A percentile compares a stretch with the other conserved stretches of the same genome.
These are phyloP conservation scores for Leptodontidium sp. DNA, from an alignment of 2,329 filamentous ascomycete species.

Conservation along the genomic window DNA sequence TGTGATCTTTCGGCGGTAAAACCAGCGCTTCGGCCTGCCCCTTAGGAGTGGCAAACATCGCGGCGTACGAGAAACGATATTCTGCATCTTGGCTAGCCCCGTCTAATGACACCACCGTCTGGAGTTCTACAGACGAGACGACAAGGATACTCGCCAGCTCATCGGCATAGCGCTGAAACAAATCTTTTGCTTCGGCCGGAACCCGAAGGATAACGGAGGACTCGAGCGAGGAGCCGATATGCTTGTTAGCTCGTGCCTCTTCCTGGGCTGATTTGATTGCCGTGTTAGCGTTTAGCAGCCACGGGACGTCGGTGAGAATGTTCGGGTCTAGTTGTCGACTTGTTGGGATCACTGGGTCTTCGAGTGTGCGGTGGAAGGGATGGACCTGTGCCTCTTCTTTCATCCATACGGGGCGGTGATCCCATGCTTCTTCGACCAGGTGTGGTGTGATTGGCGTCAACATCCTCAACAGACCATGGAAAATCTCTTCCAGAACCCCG, in stretches of 20 bases:
- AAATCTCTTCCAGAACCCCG: slow-evolving; percentile 71
- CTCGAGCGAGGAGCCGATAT: slow-evolving; percentile 82
- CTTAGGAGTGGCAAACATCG: slow-evolving; percentile 38
- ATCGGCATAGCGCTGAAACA: slow-evolving; percentile 44
- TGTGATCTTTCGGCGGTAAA: slow-evolving; percentile 60
- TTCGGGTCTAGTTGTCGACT: slow-evolving; percentile 6
- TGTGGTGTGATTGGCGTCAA: slow-evolving; percentile 82
- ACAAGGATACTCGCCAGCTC: slow-evolving; percentile 69
- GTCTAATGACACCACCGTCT: neutral
- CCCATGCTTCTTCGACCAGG: slow-evolving; percentile 89
- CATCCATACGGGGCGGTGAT: slow-evolving; percentile 73
- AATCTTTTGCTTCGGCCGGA: slow-evolving; percentile 45
- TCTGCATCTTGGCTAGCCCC: slow-evolving; percentile 48
- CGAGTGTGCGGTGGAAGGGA: slow-evolving; percentile 51
- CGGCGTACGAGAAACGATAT: slow-evolving; percentile 55
- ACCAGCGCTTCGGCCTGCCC: slow-evolving; percentile 41
- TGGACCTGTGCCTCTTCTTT: slow-evolving; percentile 52
- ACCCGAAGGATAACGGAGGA: slow-evolving; percentile 70
- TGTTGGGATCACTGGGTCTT: slow-evolving; percentile 34
- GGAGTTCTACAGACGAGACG: slow-evolving; percentile 68
- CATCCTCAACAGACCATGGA: slow-evolving; percentile 78
- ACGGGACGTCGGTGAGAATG: slow-evolving; percentile 36
- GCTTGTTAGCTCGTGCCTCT: slow-evolving; percentile 72
- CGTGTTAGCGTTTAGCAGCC: slow-evolving; percentile 53
- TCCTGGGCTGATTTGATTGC: slow-evolving; percentile 82